Evolutionary conservation across 352 stramenopile genomes (phyloP), one percentile per base, ranked within the genome.

Genomic region (Pythium phragmitis): DNA sequence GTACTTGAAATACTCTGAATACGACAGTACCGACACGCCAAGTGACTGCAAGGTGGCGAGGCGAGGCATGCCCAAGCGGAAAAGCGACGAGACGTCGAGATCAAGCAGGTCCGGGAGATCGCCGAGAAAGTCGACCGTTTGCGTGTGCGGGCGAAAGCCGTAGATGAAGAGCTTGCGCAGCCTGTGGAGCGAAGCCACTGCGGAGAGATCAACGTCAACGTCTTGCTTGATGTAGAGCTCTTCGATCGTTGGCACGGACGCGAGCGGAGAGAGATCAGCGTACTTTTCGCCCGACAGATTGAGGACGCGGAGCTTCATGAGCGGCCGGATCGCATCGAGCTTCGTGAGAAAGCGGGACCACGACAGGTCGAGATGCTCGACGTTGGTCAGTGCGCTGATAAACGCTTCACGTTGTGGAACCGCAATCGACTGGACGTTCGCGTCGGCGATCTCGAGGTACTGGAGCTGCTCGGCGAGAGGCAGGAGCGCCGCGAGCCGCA

Each of bases 1-100:
- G 59, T 68, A 72, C 54, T 72, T 72, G 60, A 72, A 72, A 42
- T 65, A 72, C n/a, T 72, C 65, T 13, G 65, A 72, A 48, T 72
- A 72, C 28, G 65, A 61, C 1, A 72, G 45, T 28, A 72, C 65
- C 7, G 60, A 65, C 17, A 72, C 59, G 7, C 65, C 47, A 1
- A 72, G 30, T 11, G 43, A 50, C 23, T 50, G 48, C 6, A 72
- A 54, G 7, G 64, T 34, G 8, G 53, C 33, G 3, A 72, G 54
- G 6, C 19, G 13, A 0, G 65, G 65, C 53, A 72, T 60, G 16
- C 65, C 65, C 7, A 67, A 47, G 4, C 54, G 65, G 37, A 68
- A 72, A n/a, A 72, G 48, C 11, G 65, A 67, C 17, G 58, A 72
- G 33, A 72, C 65, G 46, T 68, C 39, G 11, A 72, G 43, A 11